Percentiles rank a stretch among this genome's conserved stretches.
phyloP scores from a whole-genome alignment of 495 filamentous ascomycete genomes.

The Annulohypoxylon moriforme region DNA sequence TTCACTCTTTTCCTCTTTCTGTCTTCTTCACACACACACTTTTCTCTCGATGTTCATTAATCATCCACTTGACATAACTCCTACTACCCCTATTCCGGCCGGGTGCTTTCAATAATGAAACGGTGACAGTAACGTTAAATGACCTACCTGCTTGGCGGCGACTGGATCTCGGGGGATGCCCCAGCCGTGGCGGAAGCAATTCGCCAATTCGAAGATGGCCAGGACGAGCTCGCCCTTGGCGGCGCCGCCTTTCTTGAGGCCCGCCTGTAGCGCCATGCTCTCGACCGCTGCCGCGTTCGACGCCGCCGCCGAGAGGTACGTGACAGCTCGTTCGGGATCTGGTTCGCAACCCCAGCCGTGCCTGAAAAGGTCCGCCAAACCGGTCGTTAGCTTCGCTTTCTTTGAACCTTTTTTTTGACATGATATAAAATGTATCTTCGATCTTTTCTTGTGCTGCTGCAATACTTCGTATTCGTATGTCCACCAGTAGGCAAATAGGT shows the following conservation, averaged over 20 bases:
- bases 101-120: conserved; percentile 35
- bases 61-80: conserved; percentile 13
- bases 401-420: conserved; percentile 6
- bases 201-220: conserved; percentile 94
- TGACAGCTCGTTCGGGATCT: conserved; percentile 77
- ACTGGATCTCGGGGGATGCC: conserved; percentile 88
- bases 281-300: conserved; percentile 90
- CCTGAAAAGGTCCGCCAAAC: conserved; percentile 55
- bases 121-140: conserved; percentile 25
- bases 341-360: conserved; percentile 93
- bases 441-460: background rate
- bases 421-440: background rate
- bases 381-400: conserved; percentile 32
- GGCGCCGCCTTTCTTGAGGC: conserved; percentile 90
- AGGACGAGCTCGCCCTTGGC: conserved; percentile 98
- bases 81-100: conserved; percentile 5
- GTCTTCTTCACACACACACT: background rate
- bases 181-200: conserved; percentile 97
- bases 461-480: conserved; percentile 32
- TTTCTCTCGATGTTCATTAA: conserved; percentile 3
- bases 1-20: background rate
- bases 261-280: conserved; percentile 80
- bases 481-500: background rate
- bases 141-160: conserved; percentile 74
- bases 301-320: conserved; percentile 88